phyloP scores from a whole-genome alignment of 2,329 filamentous ascomycete genomes.

The Sporothrix curviconia region DNA sequence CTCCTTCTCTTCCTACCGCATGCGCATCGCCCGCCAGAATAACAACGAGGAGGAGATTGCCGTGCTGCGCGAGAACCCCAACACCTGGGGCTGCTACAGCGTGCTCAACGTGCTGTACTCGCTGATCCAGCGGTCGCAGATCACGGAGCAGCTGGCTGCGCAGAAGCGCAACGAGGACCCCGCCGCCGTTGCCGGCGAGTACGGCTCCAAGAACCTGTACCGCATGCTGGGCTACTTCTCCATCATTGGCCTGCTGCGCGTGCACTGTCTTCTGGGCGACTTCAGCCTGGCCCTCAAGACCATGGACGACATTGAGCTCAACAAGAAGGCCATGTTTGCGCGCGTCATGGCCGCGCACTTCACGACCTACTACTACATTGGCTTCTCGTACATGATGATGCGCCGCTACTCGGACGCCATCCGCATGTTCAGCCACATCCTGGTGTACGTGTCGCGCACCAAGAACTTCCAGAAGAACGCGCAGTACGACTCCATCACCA shows the following conservation, averaged over 20 bases:
- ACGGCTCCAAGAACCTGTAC: constrained; percentile 89
- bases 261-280: constrained; percentile 93
- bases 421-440: constrained; percentile 99
- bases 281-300: constrained; percentile 98
- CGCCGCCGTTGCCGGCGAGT: constrained; percentile 82
- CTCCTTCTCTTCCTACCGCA: constrained; percentile 95
- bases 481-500: constrained; percentile 96
- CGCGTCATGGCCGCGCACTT: constrained; percentile 99
- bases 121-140: constrained; percentile 95
- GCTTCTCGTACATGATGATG: constrained; percentile 99
- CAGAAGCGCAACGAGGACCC: constrained; percentile 93
- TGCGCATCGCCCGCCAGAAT: constrained; percentile 75
- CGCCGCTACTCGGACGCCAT: constrained; percentile 98
- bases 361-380: constrained; percentile 99
- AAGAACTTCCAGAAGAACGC: constrained; percentile 99
- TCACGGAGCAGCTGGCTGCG: constrained; percentile 91
- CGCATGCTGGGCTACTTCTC: constrained; percentile 99
- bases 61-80: constrained; percentile 89
- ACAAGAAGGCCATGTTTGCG: constrained; percentile 99
- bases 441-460: constrained; percentile 95
- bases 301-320: constrained; percentile 97
- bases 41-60: constrained; percentile 88
- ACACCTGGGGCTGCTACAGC: constrained; percentile 99
- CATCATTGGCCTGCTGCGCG: constrained; percentile 91
- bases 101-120: constrained; percentile 99